phyloP scores from a whole-genome alignment of 495 filamentous ascomycete genomes.

The Lophium mytilinum region DNA sequence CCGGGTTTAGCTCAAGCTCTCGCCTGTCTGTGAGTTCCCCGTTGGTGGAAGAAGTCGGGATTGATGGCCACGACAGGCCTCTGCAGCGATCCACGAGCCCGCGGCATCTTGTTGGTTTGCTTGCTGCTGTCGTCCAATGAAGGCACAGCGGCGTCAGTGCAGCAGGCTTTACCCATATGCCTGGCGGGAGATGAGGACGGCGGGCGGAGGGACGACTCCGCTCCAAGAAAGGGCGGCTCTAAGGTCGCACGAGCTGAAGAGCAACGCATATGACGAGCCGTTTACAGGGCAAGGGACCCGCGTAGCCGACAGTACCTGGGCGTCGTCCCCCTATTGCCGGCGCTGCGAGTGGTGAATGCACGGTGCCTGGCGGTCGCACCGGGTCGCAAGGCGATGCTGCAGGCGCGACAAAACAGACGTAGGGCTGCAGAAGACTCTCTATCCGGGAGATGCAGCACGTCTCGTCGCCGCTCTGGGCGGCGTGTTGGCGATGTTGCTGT shows the following conservation, averaged over 20 bases:
- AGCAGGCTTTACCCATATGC: neutral
- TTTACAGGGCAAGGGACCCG: neutral
- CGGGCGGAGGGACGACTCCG: neutral
- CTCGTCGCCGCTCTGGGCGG: neutral
- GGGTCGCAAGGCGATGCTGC: neutral
- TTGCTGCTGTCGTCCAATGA: neutral
- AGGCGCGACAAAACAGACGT: slow-evolving; percentile 1
- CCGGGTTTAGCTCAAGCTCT: neutral
- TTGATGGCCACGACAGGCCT: no score
- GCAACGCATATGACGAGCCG: neutral
- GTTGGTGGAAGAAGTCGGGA: neutral
- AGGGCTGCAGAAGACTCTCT: slow-evolving; percentile 15
- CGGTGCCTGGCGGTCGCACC: neutral
- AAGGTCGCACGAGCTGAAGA: neutral
- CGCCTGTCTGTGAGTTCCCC: no score
- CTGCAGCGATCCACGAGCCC: no score
- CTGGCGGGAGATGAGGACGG: neutral
- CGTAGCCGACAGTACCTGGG: neutral
- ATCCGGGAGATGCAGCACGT: neutral
- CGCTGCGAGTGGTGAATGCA: neutral
- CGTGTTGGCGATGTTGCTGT: neutral
- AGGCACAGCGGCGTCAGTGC: neutral
- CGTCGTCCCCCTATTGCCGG: neutral
- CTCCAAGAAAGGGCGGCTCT: neutral
- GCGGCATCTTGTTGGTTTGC: no score